These are phyloP conservation scores for Exophiala spinifera DNA, from an alignment of 2,329 filamentous ascomycete genomes.

Conservation along the genomic window DNA sequence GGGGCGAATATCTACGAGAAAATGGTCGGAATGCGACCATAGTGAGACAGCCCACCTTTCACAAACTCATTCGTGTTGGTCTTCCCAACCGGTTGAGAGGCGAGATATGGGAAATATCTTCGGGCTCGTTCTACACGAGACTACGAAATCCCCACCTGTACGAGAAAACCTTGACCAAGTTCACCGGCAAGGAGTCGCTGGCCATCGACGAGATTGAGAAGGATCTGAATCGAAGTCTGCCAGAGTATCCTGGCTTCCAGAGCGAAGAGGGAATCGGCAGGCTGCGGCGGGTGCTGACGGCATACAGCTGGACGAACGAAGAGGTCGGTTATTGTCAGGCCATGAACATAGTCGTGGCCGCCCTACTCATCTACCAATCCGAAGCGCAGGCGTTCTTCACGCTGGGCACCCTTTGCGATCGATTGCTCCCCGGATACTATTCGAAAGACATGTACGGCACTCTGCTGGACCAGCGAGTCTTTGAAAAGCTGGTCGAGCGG, in stretches of 20 bases:
- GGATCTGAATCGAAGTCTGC: conserved; percentile 90
- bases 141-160: conserved; percentile 83
- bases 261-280: conserved; percentile 91
- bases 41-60: conserved; percentile 92
- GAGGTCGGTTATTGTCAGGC: conserved; percentile 98
- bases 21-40: conserved; percentile 91
- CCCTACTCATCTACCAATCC: conserved; percentile 97
- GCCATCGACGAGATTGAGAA: conserved; percentile 99
- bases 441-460: conserved; percentile 99
- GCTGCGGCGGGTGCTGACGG: conserved; percentile 84
- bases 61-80: conserved; percentile 93
- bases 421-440: conserved; percentile 92
- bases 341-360: conserved; percentile 99
- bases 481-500: conserved; percentile 95
- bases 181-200: conserved; percentile 79
- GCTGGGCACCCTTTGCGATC: conserved; percentile 85
- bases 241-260: conserved; percentile 96
- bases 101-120: conserved; percentile 94
- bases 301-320: conserved; percentile 94
- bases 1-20: conserved; percentile 93
- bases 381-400: conserved; percentile 94
- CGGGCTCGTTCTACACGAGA: conserved; percentile 83
- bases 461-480: conserved; percentile 91
- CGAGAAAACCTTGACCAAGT: conserved; percentile 77
- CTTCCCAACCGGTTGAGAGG: conserved; percentile 88